Base-by-base conservation (phyloP, 139 green algal genomes). In the Edaphochlamys debaryana region DNA sequence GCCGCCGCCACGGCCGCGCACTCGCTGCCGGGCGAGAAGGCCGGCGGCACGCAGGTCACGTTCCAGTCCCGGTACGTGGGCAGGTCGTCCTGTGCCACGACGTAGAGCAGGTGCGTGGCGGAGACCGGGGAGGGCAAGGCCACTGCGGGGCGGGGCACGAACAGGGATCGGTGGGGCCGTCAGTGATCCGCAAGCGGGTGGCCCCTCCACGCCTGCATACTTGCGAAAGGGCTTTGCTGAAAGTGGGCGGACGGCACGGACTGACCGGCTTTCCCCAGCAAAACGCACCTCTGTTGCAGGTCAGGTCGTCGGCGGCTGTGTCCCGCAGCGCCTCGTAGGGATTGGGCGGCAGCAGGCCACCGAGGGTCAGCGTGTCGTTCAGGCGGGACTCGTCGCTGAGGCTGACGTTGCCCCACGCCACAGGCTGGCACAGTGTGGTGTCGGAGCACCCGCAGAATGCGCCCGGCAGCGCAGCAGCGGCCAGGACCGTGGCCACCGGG, bases 61-160 rank as follows among this genome's bases (percentile, higher is more conserved):
- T 25, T 68, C 88, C 88, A 91, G 69, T 66, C 80, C n/a, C 84
- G 80, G 84, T 91, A 91, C 25, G 80, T 91, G 23, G 88, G 88
- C 64, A 88, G 54, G 60, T 87, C 67, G 58, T 91, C 88, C 23
- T 86, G 73, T 7, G 88, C 88, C 42, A 86, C 52, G 30, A 91
- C 40, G 76, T 88, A 91, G 5, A 91, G 37, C 2, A 76, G 29
- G 48, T 88, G 88, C 29, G 74, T 20, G 8, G 40, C 38, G 4
- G 82, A 77, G 0, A 82, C 73, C 27, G 71, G 78, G n/a, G 45
- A 29, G 25, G 80, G 40, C 34, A 72, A 60, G 29, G 7, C 36
- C 34, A 32, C 82, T 85, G 83, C 70, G 38, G 41, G 34, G 23
- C 54, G n/a, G n/a, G n/a, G n/a, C n/a, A n/a, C n/a, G n/a, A n/a